Evolutionary conservation across 768 basidiomycete species (phyloP), one percentile per base, ranked within the genome.

Genomic region (Psilocybe azurescens): DNA sequence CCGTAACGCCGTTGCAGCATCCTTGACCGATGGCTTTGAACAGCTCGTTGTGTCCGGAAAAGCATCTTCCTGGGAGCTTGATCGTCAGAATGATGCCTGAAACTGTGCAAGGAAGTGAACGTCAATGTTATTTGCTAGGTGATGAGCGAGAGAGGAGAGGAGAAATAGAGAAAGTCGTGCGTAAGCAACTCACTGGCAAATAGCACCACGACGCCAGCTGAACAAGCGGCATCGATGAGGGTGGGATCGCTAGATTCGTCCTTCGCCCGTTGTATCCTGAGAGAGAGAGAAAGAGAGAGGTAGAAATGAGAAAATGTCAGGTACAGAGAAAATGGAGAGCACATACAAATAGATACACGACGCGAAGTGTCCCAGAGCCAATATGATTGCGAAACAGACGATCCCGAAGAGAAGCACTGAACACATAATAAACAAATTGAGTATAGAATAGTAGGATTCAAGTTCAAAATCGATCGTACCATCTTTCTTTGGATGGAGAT

Each of bases 401-500:
- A 73, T 65, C 6, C 72, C 71, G 39, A 75, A 74, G 50, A 74
- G 49, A 32, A 74, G 65, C 2, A 68, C 73, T 74, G 36, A 30
- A 59, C 33, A 18, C 39, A 46, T 47, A 24, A 24, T 24, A 24
- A 24, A 24, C 2, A 24, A 24, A 24, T 24, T 2, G 24, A 24
- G 24, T 24, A 24, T 2, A 20, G 20, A 24, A 24, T 24, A 24
- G 24, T 24, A 24, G 24, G 2, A 24, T 24, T 24, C 24, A 24
- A 20, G 2, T 24, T 24, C 24, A 24, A 24, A 2, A 2, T 24
- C 2, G 11, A 38, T n/a, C 65, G 38, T 46, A 71, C 74, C 70
- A 60, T 72, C 72, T 67, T 71, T 66, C 66, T 72, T 75, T 20
- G 72, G 70, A 38, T 69, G 66, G n/a, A 75, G 56, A 59, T 70